These are phyloP conservation scores for Wickerhamiella cacticola DNA, from an alignment of 805 yeast genomes.

Conservation along the genomic window DNA sequence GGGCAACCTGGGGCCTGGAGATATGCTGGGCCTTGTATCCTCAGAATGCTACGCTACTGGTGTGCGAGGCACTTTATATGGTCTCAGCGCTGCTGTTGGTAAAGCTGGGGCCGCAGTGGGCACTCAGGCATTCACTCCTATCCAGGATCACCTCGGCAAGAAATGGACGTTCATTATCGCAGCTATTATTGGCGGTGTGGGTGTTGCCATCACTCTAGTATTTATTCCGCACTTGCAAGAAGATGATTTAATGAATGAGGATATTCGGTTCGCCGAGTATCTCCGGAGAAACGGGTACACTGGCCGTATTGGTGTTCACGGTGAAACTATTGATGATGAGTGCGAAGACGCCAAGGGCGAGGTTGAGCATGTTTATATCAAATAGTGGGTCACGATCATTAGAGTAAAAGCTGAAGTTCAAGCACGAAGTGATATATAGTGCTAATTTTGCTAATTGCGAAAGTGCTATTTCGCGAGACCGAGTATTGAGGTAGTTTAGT, in stretches of 20 bases:
- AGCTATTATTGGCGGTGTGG: conserved; percentile 56
- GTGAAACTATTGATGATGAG: conserved; percentile 10
- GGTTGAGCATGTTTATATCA: conserved; percentile 4
- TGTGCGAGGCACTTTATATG: conserved; percentile 64
- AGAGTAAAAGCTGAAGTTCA: too few species aligned
- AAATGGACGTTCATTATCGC: conserved; percentile 72
- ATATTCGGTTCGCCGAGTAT: conserved; percentile 48
- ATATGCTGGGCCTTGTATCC: conserved; percentile 54
- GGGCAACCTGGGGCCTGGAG: conserved; percentile 73
- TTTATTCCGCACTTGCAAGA: conserved; percentile 59
- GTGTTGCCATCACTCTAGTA: conserved; percentile 46
- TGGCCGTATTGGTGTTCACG: conserved; percentile 32
- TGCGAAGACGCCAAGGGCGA: conserved; percentile 1
- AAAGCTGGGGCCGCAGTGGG: conserved; percentile 82
- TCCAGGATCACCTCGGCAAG: conserved; percentile 46
- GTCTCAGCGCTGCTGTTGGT: conserved; percentile 67
- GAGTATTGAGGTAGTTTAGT: too few species aligned
- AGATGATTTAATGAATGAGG: conserved; percentile 57
- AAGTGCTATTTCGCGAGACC: too few species aligned
- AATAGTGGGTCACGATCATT: neutral
- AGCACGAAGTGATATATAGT: too few species aligned
- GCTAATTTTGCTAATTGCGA: too few species aligned
- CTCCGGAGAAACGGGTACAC: conserved; percentile 48
- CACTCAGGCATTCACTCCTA: conserved; percentile 58
- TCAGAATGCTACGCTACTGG: conserved; percentile 67